Conservation (phyloP, 2,329 filamentous ascomycete genomes). For the Septoria linicola region DNA sequence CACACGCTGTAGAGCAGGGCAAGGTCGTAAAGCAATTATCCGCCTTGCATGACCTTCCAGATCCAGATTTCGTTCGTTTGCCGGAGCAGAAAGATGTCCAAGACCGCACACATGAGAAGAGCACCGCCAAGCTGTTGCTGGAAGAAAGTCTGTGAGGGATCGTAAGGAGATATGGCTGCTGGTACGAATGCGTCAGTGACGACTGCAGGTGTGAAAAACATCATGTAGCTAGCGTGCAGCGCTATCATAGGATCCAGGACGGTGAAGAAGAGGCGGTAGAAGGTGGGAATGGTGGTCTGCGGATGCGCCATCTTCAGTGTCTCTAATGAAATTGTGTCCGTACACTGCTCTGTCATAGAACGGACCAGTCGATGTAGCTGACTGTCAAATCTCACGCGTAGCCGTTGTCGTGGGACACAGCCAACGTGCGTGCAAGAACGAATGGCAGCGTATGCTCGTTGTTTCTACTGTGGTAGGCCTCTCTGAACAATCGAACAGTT, state of each 20-base stretch:
- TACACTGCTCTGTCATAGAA: too few relatives aligned
- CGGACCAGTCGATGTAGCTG: too few relatives aligned
- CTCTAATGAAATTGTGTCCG: too few relatives aligned
- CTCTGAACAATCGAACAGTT: too few relatives aligned
- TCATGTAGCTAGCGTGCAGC: conserved; percentile 20
- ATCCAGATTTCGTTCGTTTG: conserved; percentile 21
- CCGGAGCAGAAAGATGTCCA: conserved; percentile 19
- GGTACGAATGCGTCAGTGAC: conserved; percentile 18
- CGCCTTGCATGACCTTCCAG: conserved; percentile 23
- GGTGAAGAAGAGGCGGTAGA: conserved; percentile 25
- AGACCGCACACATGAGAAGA: conserved; percentile 16
- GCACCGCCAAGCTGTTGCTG: conserved; percentile 24
- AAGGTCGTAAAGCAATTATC: conserved; percentile 19
- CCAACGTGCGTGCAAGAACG: too few relatives aligned
- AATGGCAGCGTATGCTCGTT: too few relatives aligned
- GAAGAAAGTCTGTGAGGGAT: conserved; percentile 16
- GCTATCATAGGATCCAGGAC: conserved; percentile 21
- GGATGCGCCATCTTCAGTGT: neutral
- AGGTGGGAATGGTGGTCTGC: conserved; percentile 4
- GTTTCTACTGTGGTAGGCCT: too few relatives aligned
- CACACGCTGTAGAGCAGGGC: conserved; percentile 18
- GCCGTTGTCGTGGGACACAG: too few relatives aligned
- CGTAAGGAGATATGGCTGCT: conserved; percentile 12
- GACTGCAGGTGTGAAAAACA: conserved; percentile 17
- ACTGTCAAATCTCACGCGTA: too few relatives aligned